Conservation (phyloP, 2,329 filamentous ascomycete species). For the Colletotrichum lini region DNA sequence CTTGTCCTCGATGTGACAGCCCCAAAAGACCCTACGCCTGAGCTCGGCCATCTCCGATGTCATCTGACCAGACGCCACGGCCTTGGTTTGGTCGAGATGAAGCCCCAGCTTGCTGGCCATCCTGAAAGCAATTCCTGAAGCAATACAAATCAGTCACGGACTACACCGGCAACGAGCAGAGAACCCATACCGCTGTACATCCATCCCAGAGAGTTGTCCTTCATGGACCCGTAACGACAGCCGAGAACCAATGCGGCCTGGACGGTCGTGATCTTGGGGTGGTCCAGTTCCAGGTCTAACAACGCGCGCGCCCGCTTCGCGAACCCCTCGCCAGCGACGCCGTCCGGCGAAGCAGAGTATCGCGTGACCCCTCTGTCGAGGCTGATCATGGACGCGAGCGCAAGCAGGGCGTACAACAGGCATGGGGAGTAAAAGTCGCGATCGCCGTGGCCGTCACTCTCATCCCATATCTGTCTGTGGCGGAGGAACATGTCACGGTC, state of each 20-base stretch:
- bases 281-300: conserved; percentile 14
- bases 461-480: conserved; percentile 29
- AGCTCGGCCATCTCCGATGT: conserved; percentile 2
- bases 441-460: conserved; percentile 4
- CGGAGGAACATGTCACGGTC: conserved; percentile 21
- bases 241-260: conserved; percentile 31
- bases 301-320: conserved; percentile 20
- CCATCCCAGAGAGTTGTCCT: conserved; percentile 17
- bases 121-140: conserved; percentile 29
- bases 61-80: conserved; percentile 20
- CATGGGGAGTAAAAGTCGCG: conserved; percentile 17
- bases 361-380: conserved; percentile 31
- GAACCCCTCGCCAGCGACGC: conserved; percentile 20
- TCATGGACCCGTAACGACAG: conserved; percentile 18
- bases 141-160: not conserved
- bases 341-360: conserved; percentile 25
- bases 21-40: conserved; percentile 35
- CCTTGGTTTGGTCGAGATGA: conserved; percentile 28
- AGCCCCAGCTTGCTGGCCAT: conserved; percentile 22
- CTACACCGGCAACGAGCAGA: not conserved
- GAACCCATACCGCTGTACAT: conserved; percentile 28
- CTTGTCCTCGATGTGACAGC: conserved; percentile 28
- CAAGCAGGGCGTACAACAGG: conserved; percentile 27
- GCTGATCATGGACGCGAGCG: conserved; percentile 35
- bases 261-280: conserved; percentile 22